Conservation (phyloP, 2,329 filamentous ascomycete species). For the Cladosporium sp. region DNA sequence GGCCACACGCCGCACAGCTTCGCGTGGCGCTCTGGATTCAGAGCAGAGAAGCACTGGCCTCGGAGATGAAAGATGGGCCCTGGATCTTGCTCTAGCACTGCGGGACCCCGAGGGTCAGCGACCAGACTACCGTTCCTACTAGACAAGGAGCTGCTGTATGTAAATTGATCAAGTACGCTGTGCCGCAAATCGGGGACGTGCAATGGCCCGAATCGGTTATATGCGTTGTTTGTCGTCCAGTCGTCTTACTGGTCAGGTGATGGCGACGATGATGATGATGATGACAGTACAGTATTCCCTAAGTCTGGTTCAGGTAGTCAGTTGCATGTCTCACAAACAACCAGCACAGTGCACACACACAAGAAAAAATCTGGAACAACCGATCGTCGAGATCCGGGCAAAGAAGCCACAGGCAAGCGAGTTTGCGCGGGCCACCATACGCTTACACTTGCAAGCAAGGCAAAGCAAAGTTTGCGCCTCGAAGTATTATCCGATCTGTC, state of each 20-base stretch:
- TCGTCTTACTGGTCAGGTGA: background rate
- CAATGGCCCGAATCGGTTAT: background rate
- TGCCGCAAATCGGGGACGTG: background rate
- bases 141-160: slow-evolving; percentile 14
- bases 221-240: background rate
- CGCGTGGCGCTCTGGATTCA: slow-evolving; percentile 15
- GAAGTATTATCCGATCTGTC: slow-evolving; percentile 17
- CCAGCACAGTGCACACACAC: no score
- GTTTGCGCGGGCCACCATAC: background rate
- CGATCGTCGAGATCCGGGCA: background rate
- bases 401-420: background rate
- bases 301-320: background rate
- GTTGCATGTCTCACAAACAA: slow-evolving; percentile 8
- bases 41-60: slow-evolving; percentile 11
- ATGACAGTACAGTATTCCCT: background rate
- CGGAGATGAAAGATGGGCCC: slow-evolving; percentile 19
- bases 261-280: background rate
- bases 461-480: slow-evolving; percentile 12
- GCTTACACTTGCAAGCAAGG: slow-evolving; percentile 4
- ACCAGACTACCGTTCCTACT: background rate
- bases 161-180: background rate
- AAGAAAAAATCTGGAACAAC: background rate
- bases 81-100: slow-evolving; percentile 9
- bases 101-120: slow-evolving; percentile 4
- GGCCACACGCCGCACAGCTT: slow-evolving; percentile 8